phyloP scores from a whole-genome alignment of 768 basidiomycete species.

The Mycena kentingensis region DNA sequence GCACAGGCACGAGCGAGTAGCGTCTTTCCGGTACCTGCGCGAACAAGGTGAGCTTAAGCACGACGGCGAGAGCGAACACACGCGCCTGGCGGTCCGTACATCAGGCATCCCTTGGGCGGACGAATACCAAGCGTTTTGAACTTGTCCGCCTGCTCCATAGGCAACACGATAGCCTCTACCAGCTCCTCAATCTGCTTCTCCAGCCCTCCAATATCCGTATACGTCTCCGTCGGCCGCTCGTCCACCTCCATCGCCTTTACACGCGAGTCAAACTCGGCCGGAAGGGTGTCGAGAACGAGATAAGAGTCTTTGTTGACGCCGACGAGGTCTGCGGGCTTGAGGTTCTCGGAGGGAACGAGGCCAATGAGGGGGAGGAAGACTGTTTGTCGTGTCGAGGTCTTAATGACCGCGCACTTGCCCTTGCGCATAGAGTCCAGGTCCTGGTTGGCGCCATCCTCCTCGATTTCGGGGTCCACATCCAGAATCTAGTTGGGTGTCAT shows the following conservation, averaged over 20 bases:
- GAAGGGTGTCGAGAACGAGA: conserved; percentile 91
- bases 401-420: conserved; percentile 98
- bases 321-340: conserved; percentile 91
- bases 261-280: conserved; percentile 95
- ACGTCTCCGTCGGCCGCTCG: conserved; percentile 94
- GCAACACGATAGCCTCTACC: conserved; percentile 95
- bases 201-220: conserved; percentile 95
- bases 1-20: conserved; percentile 97
- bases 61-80: conserved; percentile 16
- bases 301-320: conserved; percentile 99
- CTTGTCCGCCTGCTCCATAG: conserved; percentile 98
- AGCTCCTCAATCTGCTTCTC: conserved; percentile 99
- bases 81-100: conserved; percentile 97
- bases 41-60: conserved; percentile 11
- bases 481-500: conserved; percentile 63
- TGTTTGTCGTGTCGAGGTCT: conserved; percentile 97
- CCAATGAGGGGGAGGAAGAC: conserved; percentile 98
- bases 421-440: conserved; percentile 95
- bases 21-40: conserved; percentile 88
- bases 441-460: conserved; percentile 94
- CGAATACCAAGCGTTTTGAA: conserved; percentile 98
- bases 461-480: conserved; percentile 89
- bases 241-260: conserved; percentile 99
- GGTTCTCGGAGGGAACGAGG: conserved; percentile 88
- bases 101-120: conserved; percentile 95